Evolutionary conservation across 805 yeast genomes (phyloP).

Genomic region (Hyphopichia homilentoma): DNA sequence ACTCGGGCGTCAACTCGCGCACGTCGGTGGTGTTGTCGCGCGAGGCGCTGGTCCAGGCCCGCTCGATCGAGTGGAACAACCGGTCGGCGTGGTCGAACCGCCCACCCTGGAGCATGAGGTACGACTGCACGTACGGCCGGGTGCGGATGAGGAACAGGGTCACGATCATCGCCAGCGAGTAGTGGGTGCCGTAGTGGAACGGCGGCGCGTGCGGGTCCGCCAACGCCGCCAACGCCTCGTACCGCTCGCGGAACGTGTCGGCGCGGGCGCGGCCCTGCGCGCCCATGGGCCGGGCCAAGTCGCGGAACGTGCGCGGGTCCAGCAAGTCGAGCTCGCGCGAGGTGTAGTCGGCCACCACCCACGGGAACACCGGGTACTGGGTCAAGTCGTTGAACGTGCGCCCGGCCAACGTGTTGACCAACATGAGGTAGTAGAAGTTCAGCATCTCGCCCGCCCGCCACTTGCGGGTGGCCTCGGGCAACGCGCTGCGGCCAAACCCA

Average conservation of each 20-base stretch:
- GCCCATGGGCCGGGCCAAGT: constrained; percentile 87
- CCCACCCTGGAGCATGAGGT: constrained; percentile 78
- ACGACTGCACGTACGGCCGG: constrained; percentile 79
- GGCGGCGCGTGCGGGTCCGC: constrained; percentile 61
- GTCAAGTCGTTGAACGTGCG: constrained; percentile 85
- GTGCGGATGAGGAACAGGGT: constrained; percentile 73
- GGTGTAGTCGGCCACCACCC: constrained; percentile 82
- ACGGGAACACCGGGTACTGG: constrained; percentile 89
- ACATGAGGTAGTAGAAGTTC: constrained; percentile 77
- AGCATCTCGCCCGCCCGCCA: constrained; percentile 81
- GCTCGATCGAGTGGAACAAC: constrained; percentile 66
- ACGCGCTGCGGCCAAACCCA: constrained; percentile 34
- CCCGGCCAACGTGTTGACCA: constrained; percentile 81
- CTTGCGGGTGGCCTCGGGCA: constrained; percentile 51
- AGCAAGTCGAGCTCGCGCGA: constrained; percentile 66
- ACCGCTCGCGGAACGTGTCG: constrained; percentile 63
- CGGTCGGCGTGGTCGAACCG: constrained; percentile 87
- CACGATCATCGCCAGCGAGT: constrained; percentile 92
- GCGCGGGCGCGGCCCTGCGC: constrained; percentile 68
- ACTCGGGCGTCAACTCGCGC: constrained; percentile 83
- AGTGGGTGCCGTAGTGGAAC: constrained; percentile 91
- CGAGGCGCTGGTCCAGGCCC: constrained; percentile 80
- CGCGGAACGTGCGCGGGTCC: constrained; percentile 63
- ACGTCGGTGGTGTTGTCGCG: constrained; percentile 82
- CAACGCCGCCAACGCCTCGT: constrained; percentile 62